Conservation (phyloP, 371 early-diverging fungal species). For the Haplosporangium sp. region DNA sequence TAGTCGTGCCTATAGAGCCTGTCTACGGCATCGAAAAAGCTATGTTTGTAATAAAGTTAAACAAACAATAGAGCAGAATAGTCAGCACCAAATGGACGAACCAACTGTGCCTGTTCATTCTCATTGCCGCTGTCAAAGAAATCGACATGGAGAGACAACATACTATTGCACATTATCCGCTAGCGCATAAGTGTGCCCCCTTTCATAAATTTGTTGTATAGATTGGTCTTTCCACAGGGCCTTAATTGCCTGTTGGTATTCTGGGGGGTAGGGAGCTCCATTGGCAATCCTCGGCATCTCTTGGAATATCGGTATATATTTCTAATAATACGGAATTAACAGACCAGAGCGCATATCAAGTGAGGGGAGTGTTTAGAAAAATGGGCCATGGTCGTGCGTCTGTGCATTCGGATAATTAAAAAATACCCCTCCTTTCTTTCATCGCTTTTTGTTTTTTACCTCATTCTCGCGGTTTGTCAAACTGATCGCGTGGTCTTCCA, state of each 20-base stretch:
- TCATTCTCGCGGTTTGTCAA: constrained; percentile 73
- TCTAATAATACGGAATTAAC: constrained; percentile 7
- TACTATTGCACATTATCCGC: constrained; percentile 50
- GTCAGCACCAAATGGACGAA: no score
- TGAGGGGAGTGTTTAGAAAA: no score
- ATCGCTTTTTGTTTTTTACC: no score
- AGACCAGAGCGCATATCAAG: background rate
- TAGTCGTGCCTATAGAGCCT: constrained; percentile 82
- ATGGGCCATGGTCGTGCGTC: no score
- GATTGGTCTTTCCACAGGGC: constrained; percentile 38
- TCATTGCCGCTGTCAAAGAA: no score
- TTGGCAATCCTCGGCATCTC: constrained; percentile 22
- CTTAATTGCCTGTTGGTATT: constrained; percentile 30
- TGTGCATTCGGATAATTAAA: no score
- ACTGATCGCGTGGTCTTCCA: constrained; percentile 79
- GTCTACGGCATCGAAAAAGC: constrained; percentile 89
- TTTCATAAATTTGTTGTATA: constrained; percentile 23
- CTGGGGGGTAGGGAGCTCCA: constrained; percentile 27
- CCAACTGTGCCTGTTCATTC: no score
- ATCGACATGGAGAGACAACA: no score
- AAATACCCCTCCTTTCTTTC: no score
- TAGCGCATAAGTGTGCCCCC: constrained; percentile 44
- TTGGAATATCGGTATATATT: constrained; percentile 26
- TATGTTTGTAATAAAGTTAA: no score
- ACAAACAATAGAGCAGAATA: constrained; percentile 56